Conservation (phyloP, 495 filamentous ascomycete species). For the Xylaria palmicola region DNA sequence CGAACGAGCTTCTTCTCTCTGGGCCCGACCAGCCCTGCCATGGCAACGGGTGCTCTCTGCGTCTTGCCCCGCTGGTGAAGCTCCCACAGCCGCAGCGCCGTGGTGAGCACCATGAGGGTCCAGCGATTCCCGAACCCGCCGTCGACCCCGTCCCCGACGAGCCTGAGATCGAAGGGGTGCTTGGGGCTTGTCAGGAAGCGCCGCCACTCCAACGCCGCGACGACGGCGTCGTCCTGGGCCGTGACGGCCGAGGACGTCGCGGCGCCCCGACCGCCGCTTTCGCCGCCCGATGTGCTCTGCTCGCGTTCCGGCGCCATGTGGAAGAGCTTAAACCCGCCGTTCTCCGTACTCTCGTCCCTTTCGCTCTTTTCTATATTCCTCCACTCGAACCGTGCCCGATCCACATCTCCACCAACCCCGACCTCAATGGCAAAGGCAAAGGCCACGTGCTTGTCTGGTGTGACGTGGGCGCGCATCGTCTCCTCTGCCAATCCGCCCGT, state of each 20-base stretch:
- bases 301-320: background rate
- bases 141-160: background rate
- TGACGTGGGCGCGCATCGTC: background rate
- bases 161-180: background rate
- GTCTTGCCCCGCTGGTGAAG: background rate
- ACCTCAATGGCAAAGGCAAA: background rate
- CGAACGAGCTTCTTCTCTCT: no score
- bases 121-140: background rate
- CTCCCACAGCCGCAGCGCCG: background rate
- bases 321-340: slow-evolving; percentile 3
- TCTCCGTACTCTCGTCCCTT: background rate
- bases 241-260: background rate
- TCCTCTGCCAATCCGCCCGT: background rate
- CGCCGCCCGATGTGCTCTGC: background rate
- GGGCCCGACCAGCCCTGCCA: background rate
- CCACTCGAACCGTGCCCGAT: background rate
- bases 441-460: background rate
- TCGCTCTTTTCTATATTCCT: background rate
- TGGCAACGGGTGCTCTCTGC: background rate
- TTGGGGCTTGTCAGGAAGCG: background rate
- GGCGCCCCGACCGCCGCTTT: background rate
- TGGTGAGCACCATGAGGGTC: background rate
- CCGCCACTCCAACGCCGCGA: background rate
- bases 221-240: background rate
- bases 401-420: background rate